Base-by-base conservation (phyloP, 768 basidiomycete species). In the Boletus sensibilis region DNA sequence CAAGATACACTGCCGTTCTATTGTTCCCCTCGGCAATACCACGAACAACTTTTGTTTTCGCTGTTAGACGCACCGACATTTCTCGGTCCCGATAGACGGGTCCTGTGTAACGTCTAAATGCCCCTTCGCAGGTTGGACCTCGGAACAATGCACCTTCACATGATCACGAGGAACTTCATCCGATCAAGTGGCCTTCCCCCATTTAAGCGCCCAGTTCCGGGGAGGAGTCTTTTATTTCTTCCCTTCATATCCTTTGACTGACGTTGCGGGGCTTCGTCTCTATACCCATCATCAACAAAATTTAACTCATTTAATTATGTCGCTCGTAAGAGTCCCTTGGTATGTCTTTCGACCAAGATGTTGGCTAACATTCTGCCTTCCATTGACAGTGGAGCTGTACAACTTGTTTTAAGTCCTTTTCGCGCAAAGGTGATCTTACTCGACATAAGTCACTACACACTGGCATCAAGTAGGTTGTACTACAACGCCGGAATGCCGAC, bases 371-470 rank as follows among this genome's bases (percentile, higher is more conserved):
- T 40, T 40, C 23, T 34, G 27, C 37, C n/a, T 31, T 38, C 6
- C 33, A 8, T 53, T 51, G n/a, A 41, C 33, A 79, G 76, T 75
- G 68, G 67, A 53, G 55, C 47, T 83, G 82, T 64, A 35, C 66
- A 35, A 59, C 68, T 50, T 88, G 86, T 71, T 27, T 43, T 6
- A 85, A 79, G 61, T 51, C 62, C 31, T 88, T 89, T 63, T 62
- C 68, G 4, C 81, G 85, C 44, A 82, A 79, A 66, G 80, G 81
- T 21, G 88, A 89, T 65, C 77, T 84, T 37, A 79, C 72, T 41
- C 81, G 87, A 56, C 88, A 90, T 61, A 57, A 74, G 50, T 59
- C 65, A 21, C 64, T 79, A 21, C 87, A 89, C 62, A 71, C 69
- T 20, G 80, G 79, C 23, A 63, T 73, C 43, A 83, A 75, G 87